Evolutionary conservation across 345 rosid genomes (phyloP).

Genomic region (Populus pruinosa): DNA sequence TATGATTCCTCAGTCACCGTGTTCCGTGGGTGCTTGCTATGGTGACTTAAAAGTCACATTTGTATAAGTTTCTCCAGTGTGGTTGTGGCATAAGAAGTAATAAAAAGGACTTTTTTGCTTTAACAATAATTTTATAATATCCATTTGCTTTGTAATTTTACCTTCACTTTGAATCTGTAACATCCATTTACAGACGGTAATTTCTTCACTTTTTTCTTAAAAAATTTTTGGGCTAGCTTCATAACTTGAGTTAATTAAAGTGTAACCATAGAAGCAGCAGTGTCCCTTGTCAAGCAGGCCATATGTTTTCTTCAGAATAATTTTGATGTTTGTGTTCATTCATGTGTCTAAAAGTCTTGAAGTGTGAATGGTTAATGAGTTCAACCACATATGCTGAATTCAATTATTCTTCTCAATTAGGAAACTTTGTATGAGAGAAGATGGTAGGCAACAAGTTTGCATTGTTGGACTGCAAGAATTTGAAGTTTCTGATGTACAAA

Average conservation of each 20-base stretch:
- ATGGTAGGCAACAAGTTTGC: slow-evolving; percentile 98
- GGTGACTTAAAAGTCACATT: neutral
- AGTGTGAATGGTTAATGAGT: slow-evolving; percentile 6
- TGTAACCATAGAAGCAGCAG: neutral
- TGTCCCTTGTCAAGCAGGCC: neutral
- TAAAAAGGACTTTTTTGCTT: neutral
- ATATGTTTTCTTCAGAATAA: neutral
- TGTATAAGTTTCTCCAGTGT: neutral
- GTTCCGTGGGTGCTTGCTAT: neutral
- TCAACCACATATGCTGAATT: slow-evolving; percentile 8
- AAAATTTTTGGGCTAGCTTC: neutral
- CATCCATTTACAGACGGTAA: no score
- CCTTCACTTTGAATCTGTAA: neutral
- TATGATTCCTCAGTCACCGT: neutral
- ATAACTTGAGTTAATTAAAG: neutral
- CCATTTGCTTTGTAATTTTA: neutral
- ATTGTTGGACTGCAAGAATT: slow-evolving; percentile 97
- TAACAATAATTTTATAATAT: neutral
- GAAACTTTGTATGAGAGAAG: slow-evolving; percentile 99
- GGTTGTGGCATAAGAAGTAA: neutral
- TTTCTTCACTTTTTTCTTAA: neutral
- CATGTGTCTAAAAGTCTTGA: neutral
- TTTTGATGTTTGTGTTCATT: neutral
- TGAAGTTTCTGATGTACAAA: slow-evolving; percentile 91
- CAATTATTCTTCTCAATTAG: slow-evolving; percentile 31